Evolutionary conservation across 2,329 filamentous ascomycete species (phyloP), one percentile per base, ranked within the genome.

Genomic region (Bimuria novae-zelandiae): DNA sequence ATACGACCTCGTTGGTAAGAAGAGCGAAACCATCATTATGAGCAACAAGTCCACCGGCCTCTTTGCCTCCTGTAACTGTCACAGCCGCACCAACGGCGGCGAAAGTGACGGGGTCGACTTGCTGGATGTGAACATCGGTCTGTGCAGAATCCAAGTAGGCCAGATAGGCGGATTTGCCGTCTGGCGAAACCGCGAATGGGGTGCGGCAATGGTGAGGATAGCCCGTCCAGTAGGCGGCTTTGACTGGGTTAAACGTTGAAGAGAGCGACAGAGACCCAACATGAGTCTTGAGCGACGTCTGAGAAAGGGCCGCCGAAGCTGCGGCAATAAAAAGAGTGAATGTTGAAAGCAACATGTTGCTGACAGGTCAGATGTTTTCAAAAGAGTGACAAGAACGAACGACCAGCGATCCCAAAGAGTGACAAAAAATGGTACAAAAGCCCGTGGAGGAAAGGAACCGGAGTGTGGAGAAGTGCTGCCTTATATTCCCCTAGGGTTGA

Each of bases 11-110:
- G 70, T 84, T 84, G 23, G 82, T 84, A 43, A 87, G 70, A 23
- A 86, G 69, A n/a, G 84, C 83, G 55, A 87, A 87, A 2, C 84
- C 84, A 65, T 87, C 83, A 57, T 84, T 76, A 62, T 86, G 84
- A 14, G 83, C 84, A 37, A 86, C 80, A 1, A 87, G 77, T 40
- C 84, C 84, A 48, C 82, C 82, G 60, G 73, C 75, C 70, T 86
- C 84, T 61, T 83, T 81, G 33, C 77, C 83, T 12, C 78, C 77
- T n/a, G 76, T 62, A 33, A 86, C 71, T 0, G 80, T 82, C 3
- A 85, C 75, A 0, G 78, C 68, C 22, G 75, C 75, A 7, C 83
- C 84, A 8, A 80, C 79, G 12, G 81, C 78, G 14, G 75, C 73
- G 59, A 86, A 85, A 7, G 81, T 82, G 3, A 71, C 67, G 2